These are phyloP conservation scores for Tetrapyrgos nigripes DNA, from an alignment of 1,284 basidiomycete genomes.

Conservation along the genomic window DNA sequence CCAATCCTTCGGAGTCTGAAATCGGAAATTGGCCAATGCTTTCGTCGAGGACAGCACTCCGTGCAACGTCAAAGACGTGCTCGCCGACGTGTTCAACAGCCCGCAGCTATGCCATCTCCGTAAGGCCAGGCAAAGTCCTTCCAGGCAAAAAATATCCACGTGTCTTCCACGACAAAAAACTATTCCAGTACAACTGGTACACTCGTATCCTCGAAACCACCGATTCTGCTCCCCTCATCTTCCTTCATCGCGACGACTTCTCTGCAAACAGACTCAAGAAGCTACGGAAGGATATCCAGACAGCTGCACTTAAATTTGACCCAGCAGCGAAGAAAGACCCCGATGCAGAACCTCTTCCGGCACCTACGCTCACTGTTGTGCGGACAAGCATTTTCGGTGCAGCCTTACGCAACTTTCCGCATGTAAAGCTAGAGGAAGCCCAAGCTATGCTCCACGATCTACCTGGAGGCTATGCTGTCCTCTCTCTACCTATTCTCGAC, in stretches of 20 bases:
- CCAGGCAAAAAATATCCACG: conserved; percentile 62
- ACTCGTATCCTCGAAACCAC: conserved; percentile 63
- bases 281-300: conserved; percentile 67
- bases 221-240: conserved; percentile 61
- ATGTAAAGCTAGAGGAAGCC: conserved; percentile 54
- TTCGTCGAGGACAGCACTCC: neutral
- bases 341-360: conserved; percentile 39
- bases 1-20: neutral
- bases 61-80: neutral
- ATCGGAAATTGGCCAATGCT: neutral
- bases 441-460: conserved; percentile 59
- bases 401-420: conserved; percentile 64
- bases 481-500: conserved; percentile 70
- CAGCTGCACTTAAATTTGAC: conserved; percentile 50
- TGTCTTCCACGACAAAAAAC: conserved; percentile 74
- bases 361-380: conserved; percentile 67
- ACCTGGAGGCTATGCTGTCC: conserved; percentile 66
- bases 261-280: conserved; percentile 65
- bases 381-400: conserved; percentile 77
- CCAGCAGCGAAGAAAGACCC: conserved; percentile 41
- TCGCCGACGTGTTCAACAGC: conserved; percentile 4
- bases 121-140: conserved; percentile 58
- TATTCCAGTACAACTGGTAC: conserved; percentile 79
- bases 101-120: conserved; percentile 59
- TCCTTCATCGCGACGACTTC: conserved; percentile 77